Conservation (phyloP, 768 basidiomycete genomes). For the Hypholoma fasciculare region DNA sequence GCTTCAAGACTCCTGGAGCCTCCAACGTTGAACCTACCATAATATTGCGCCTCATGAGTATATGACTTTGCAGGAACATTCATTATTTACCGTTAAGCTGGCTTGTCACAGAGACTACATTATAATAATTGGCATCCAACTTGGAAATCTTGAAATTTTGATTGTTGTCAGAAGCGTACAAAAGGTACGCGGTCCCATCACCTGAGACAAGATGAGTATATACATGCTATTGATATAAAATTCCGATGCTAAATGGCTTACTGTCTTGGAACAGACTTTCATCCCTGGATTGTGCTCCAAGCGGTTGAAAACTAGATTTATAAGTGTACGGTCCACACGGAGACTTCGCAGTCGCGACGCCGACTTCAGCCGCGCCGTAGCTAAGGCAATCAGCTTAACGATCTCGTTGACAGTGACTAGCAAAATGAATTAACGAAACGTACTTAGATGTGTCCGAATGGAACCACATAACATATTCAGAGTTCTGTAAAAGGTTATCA, state of each 20-base stretch:
- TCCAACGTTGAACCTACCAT: slow-evolving; percentile 53
- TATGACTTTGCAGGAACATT: background rate
- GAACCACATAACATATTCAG: slow-evolving; percentile 73
- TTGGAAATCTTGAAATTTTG: slow-evolving; percentile 67
- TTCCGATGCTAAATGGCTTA: slow-evolving; percentile 16
- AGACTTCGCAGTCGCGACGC: slow-evolving; percentile 56
- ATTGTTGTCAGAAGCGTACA: slow-evolving; percentile 69
- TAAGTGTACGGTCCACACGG: slow-evolving; percentile 65
- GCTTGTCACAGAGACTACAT: slow-evolving; percentile 47
- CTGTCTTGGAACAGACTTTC: slow-evolving; percentile 60
- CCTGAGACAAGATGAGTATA: slow-evolving; percentile 24
- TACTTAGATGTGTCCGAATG: slow-evolving; percentile 64
- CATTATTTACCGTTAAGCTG: slow-evolving; percentile 39
- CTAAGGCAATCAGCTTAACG: slow-evolving; percentile 25
- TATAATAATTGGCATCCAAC: slow-evolving; percentile 59
- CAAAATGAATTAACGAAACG: slow-evolving; percentile 8
- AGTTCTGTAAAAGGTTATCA: slow-evolving; percentile 36
- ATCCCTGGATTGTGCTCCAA: slow-evolving; percentile 61
- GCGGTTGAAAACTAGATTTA: slow-evolving; percentile 52
- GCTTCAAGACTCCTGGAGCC: slow-evolving; percentile 62
- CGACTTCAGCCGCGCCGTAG: slow-evolving; percentile 65
- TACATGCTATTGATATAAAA: background rate
- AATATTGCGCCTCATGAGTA: background rate
- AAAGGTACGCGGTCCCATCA: slow-evolving; percentile 54
- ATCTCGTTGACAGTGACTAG: background rate